Evolutionary conservation across 139 green algal species (phyloP).

Genomic region (Coelastrella sp.): DNA sequence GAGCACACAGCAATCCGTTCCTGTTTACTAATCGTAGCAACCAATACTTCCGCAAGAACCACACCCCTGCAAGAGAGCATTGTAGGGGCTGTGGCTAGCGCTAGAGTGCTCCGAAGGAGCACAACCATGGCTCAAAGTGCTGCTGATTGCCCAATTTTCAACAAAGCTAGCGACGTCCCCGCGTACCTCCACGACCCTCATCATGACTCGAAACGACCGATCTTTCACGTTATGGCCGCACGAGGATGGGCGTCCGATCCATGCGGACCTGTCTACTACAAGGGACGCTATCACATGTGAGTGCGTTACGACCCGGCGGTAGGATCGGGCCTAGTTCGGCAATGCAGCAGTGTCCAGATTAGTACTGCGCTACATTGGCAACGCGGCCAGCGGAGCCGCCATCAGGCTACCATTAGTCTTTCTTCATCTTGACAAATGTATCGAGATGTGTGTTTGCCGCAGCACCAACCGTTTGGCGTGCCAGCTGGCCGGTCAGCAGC

Average conservation of each 20-base stretch:
- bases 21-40: background rate
- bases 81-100: background rate
- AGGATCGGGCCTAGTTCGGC: background rate
- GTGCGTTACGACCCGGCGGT: background rate
- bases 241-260: constrained; percentile 82
- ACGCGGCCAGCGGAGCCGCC: no score
- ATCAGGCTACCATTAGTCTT: no score
- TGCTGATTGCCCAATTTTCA: background rate
- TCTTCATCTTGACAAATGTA: no score
- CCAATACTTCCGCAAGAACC: background rate
- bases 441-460: no score
- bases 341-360: background rate
- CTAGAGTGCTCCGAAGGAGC: background rate
- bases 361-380: no score
- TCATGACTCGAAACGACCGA: constrained; percentile 55
- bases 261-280: constrained; percentile 73
- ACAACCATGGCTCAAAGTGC: background rate
- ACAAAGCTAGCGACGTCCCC: background rate
- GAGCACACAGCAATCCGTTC: background rate
- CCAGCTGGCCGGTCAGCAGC: background rate
- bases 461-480: background rate
- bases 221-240: constrained; percentile 70
- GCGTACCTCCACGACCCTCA: constrained; percentile 37
- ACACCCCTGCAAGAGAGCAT: background rate
- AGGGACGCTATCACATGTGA: constrained; percentile 70